Conservation (phyloP, 805 yeast species). For the Saccharomycopsis fodiens region DNA sequence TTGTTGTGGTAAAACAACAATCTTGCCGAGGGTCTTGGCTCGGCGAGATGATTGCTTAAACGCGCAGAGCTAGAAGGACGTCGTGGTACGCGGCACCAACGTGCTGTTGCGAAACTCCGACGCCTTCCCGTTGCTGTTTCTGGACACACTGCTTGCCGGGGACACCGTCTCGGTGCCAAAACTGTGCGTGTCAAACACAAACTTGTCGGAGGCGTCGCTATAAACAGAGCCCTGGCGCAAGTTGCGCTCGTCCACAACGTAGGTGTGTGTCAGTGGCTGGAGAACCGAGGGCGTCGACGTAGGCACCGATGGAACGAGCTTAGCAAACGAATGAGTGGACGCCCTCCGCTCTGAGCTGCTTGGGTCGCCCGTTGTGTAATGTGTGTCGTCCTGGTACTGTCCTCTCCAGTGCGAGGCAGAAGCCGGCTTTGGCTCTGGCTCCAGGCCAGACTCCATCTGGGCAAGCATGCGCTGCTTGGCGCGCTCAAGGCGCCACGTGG, state of each 20-base stretch:
- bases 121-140: not conserved
- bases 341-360: constrained; percentile 5
- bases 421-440: not conserved
- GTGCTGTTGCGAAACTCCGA: not conserved
- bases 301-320: constrained; percentile 3
- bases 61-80: no score
- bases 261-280: not conserved
- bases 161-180: not conserved
- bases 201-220: constrained; percentile 18
- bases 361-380: not conserved
- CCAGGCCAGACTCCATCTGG: not conserved
- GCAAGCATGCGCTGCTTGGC: constrained; percentile 15
- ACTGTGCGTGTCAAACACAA: constrained; percentile 13
- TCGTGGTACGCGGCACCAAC: not conserved
- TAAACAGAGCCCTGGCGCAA: constrained; percentile 2
- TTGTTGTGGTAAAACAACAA: no score
- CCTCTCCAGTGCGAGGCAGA: constrained; percentile 1
- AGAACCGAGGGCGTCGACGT: not conserved
- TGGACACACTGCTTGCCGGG: not conserved
- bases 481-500: constrained; percentile 21
- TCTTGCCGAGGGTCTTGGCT: no score
- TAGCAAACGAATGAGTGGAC: constrained; percentile 8
- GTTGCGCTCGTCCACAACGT: not conserved
- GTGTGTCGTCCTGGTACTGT: constrained; percentile 10
- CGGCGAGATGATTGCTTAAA: no score